Base-by-base conservation (phyloP, 768 basidiomycete species). In the Exsudoporus frostii region DNA sequence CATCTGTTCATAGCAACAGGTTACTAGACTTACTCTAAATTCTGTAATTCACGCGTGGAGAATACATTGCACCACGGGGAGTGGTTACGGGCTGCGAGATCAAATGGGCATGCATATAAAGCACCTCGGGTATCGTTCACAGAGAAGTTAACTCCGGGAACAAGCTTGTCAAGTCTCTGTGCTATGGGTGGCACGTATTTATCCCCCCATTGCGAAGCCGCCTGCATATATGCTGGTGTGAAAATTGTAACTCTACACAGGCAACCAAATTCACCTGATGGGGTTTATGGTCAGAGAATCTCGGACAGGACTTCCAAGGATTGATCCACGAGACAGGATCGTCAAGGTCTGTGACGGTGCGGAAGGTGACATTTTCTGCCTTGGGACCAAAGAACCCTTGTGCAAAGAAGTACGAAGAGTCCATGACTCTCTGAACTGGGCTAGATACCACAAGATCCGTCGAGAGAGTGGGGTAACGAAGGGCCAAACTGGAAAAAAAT, bases 11-110 rank as follows among this genome's bases (percentile, higher is more conserved):
- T 17, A 25, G n/a, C 33, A 8, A 40, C 6, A 14, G 22, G 6
- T 24, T 5, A n/a, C n/a, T n/a, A 48, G 34, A 58, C 73, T 40
- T 59, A 74, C 71, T 75, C 74, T 45, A 76, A 67, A 39, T 63
- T 48, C 46, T 59, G 59, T 36, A 76, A 61, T 56, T 77, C 76
- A 22, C 42, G 51, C 14, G 40, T 53, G 14, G 60, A 61, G 65
- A 78, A 77, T 41, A 66, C 68, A 34, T 56, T 57, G 53, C 73
- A 78, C 76, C 74, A 76, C 7, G 76, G 73, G 32, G 76, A 74
- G 32, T 50, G 55, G 27, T 65, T 65, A 43, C 60, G 61, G 19
- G 70, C 66, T 7, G 74, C 76, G 36, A 73, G 63, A 57, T 75
- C 74, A 48, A 72, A 77, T 36, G 74, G 73, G 43, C 73, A 74